Percentiles rank a stretch among this genome's conserved stretches.
Evolutionary conservation across 495 filamentous ascomycete genomes (phyloP).

Genomic region (Aeminium ludgeri): DNA sequence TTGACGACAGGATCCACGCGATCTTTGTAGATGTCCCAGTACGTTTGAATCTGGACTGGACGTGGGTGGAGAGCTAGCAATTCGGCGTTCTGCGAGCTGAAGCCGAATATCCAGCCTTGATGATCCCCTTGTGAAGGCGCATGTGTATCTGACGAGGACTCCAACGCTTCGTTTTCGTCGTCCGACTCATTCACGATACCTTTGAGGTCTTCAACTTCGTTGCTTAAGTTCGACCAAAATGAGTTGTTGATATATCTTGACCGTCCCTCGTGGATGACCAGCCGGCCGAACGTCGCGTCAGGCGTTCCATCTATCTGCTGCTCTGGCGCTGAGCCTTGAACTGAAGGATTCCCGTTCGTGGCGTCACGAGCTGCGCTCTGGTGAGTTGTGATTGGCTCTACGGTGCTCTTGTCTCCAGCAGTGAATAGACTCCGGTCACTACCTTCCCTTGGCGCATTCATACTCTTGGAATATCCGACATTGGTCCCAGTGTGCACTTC

Average conservation of each 20-base stretch:
- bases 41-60: slow-evolving; percentile 18
- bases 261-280: slow-evolving; percentile 66
- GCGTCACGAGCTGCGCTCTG: too few relatives aligned
- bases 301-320: slow-evolving; percentile 22
- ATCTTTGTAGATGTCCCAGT: slow-evolving; percentile 31
- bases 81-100: slow-evolving; percentile 26
- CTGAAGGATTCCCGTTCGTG: slow-evolving; percentile 1
- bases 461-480: too few relatives aligned
- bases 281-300: slow-evolving; percentile 42
- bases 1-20: slow-evolving; percentile 53
- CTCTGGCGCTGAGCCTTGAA: slow-evolving; percentile 20
- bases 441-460: slow-evolving; percentile 9
- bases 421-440: slow-evolving; percentile 4
- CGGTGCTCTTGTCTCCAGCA: background rate
- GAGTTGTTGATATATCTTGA: slow-evolving; percentile 76
- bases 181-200: slow-evolving; percentile 52
- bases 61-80: slow-evolving; percentile 24
- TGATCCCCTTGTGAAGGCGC: slow-evolving; percentile 28
- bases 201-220: slow-evolving; percentile 62
- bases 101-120: slow-evolving; percentile 43
- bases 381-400: background rate
- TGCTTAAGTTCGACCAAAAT: slow-evolving; percentile 76
- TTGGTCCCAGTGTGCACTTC: too few relatives aligned
- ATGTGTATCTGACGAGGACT: slow-evolving; percentile 39
- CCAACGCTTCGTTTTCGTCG: slow-evolving; percentile 46